Conservation (phyloP, 2,329 filamentous ascomycete genomes). For the Incumbomyces lentus region DNA sequence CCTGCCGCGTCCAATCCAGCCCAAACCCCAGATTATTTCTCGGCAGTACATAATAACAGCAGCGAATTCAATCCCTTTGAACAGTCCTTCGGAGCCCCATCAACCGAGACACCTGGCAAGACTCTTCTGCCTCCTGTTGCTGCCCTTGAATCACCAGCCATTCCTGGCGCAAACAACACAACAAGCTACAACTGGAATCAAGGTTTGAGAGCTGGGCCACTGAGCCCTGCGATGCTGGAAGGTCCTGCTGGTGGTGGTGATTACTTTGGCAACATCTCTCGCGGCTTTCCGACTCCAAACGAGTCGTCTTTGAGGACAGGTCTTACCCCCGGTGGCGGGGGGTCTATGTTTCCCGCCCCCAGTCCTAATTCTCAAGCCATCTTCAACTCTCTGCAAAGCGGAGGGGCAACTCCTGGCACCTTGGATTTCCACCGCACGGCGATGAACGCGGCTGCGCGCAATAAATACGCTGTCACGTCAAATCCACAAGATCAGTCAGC, state of each 20-base stretch:
- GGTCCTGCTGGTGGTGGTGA: conserved; percentile 64
- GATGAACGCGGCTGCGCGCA: conserved; percentile 64
- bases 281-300: conserved; percentile 88
- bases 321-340: conserved; percentile 84
- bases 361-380: conserved; percentile 79
- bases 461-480: conserved; percentile 38
- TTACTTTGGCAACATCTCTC: conserved; percentile 76
- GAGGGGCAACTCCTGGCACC: conserved; percentile 78
- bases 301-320: conserved; percentile 88
- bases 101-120: conserved; percentile 70
- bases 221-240: conserved; percentile 95
- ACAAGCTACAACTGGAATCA: conserved; percentile 62
- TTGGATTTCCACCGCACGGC: conserved; percentile 93
- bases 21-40: conserved; percentile 61
- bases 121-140: conserved; percentile 79
- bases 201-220: conserved; percentile 75
- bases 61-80: conserved; percentile 90
- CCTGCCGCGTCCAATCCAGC: conserved; percentile 38
- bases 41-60: conserved; percentile 42
- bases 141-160: conserved; percentile 78
- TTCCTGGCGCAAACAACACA: conserved; percentile 63
- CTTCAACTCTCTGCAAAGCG: conserved; percentile 66
- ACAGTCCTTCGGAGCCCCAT: conserved; percentile 68
- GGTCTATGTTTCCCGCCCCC: conserved; percentile 91
- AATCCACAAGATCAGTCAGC: conserved; percentile 30